These are phyloP conservation scores for Excoecaria agallocha DNA, from an alignment of 345 rosid species.

Conservation along the genomic window DNA sequence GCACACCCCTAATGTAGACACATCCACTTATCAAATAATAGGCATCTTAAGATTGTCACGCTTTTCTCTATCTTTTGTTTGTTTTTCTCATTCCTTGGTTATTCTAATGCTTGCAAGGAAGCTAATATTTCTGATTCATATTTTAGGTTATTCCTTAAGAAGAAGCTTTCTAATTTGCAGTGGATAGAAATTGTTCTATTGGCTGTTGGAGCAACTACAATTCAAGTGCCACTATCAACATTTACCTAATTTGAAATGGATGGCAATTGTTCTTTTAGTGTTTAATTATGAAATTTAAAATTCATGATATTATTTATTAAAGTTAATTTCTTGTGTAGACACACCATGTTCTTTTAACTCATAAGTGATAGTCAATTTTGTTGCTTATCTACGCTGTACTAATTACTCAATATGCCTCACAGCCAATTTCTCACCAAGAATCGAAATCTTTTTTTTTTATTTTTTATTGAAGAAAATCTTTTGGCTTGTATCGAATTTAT, in stretches of 20 bases:
- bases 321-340: no score
- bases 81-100: background rate
- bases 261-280: background rate
- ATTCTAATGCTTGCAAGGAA: background rate
- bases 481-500: no score
- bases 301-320: no score
- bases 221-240: slow-evolving; percentile 50
- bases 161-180: slow-evolving; percentile 64
- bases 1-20: no score
- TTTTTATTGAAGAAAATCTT: no score
- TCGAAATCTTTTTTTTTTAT: no score
- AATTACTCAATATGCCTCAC: no score
- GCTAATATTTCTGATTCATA: background rate
- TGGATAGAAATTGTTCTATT: slow-evolving; percentile 85
- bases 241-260: background rate
- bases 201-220: slow-evolving; percentile 87
- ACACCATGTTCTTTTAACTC: no score
- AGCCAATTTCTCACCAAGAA: no score
- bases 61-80: background rate
- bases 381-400: no score
- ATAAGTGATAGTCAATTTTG: no score
- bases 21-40: slow-evolving; percentile 95
- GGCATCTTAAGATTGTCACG: slow-evolving; percentile 93
- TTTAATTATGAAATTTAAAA: no score
- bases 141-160: slow-evolving; percentile 58